Percentiles rank a stretch among this genome's conserved stretches.
These are phyloP conservation scores for Aureobasidium namibiae DNA, from an alignment of 2,329 filamentous ascomycete species.

Conservation along the genomic window DNA sequence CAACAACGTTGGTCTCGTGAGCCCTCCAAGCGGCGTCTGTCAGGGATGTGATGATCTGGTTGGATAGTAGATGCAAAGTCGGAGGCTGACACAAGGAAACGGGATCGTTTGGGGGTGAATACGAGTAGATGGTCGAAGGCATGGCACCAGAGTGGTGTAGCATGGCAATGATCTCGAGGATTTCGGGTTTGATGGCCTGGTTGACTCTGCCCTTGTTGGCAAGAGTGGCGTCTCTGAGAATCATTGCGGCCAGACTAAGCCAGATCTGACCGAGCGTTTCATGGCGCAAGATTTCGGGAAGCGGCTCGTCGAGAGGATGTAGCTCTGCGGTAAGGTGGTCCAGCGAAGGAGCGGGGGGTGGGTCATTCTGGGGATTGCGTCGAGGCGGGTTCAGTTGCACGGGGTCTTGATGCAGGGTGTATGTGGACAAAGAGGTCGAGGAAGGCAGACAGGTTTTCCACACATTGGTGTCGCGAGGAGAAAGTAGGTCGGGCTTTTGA, in stretches of 20 bases:
- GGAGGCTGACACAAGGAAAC: constrained; percentile 39
- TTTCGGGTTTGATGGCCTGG: constrained; percentile 31
- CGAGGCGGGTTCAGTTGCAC: not conserved
- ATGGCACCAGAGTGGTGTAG: constrained; percentile 41
- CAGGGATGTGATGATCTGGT: constrained; percentile 40
- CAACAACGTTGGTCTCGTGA: constrained; percentile 30
- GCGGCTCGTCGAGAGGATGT: not conserved
- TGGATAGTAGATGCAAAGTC: constrained; percentile 39
- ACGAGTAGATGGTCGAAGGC: constrained; percentile 37
- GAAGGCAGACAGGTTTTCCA: not conserved
- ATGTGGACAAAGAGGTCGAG: not conserved
- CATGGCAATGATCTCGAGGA: constrained; percentile 40
- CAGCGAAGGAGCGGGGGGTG: constrained; percentile 4
- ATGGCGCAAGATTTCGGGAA: constrained; percentile 17
- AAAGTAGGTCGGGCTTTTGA: not conserved
- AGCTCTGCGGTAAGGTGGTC: constrained; percentile 19
- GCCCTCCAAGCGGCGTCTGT: constrained; percentile 44
- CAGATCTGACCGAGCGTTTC: constrained; percentile 38
- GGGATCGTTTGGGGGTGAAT: constrained; percentile 26
- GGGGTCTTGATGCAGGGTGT: not conserved
- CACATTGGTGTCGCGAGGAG: not conserved
- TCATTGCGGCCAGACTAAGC: constrained; percentile 38
- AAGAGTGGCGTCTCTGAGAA: constrained; percentile 27
- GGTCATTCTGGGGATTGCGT: not conserved
- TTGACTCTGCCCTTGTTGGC: constrained; percentile 14